Percentiles rank a stretch among this genome's conserved stretches.
These are phyloP conservation scores for Blastocystis sp. DNA, from an alignment of 352 stramenopile species.

Conservation along the genomic window DNA sequence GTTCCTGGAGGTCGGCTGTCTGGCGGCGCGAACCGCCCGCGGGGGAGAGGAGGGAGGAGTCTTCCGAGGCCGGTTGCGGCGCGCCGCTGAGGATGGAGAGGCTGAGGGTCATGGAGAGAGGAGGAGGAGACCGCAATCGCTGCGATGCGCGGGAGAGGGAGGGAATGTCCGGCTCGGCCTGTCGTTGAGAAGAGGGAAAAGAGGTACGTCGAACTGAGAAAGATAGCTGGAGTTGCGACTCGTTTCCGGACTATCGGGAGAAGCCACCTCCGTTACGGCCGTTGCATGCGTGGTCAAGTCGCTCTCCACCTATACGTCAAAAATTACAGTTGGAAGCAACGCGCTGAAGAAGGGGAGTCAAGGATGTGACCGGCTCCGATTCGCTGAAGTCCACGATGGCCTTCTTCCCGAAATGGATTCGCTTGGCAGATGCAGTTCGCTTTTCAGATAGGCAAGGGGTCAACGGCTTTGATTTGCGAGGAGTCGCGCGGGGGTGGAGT, in stretches of 20 bases:
- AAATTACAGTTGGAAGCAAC: neutral
- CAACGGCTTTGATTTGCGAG: slow-evolving; percentile 3
- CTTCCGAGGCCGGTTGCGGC: neutral
- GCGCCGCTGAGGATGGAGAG: neutral
- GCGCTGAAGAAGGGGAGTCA: slow-evolving; percentile 36
- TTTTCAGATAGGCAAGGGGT: slow-evolving; percentile 24
- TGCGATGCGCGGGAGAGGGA: neutral
- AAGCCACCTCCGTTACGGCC: slow-evolving; percentile 27
- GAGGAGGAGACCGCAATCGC: neutral
- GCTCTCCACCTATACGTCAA: neutral
- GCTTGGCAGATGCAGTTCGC: slow-evolving; percentile 18
- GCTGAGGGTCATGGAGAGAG: neutral
- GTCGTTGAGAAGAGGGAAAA: too few relatives aligned
- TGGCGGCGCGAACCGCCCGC: neutral
- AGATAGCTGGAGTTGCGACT: slow-evolving; percentile 52
- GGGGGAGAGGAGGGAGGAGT: slow-evolving; percentile 1
- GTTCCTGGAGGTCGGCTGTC: slow-evolving; percentile 36
- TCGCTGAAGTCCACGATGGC: slow-evolving; percentile 20
- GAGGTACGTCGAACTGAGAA: slow-evolving; percentile 12
- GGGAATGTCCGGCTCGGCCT: neutral
- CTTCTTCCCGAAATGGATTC: slow-evolving; percentile 35
- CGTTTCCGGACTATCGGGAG: slow-evolving; percentile 27
- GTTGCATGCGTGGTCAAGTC: slow-evolving; percentile 16
- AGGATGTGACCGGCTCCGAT: neutral
- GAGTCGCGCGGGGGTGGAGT: neutral